Base-by-base conservation (phyloP, 1,284 basidiomycete genomes). In the Cystobasidium slooffiae region DNA sequence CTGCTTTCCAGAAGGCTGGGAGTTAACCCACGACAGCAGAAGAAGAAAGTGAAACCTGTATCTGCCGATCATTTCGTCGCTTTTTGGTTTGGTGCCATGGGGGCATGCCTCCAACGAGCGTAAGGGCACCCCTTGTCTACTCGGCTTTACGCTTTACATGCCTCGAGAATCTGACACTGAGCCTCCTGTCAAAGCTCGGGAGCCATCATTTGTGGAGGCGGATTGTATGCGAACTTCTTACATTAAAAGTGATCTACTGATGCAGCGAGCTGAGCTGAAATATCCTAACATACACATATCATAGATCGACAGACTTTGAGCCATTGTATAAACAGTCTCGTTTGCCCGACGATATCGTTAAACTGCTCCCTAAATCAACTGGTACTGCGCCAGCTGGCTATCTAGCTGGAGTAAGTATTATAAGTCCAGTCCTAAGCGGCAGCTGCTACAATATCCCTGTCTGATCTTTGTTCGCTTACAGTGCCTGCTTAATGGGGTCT, bases 71-170 rank as follows among this genome's bases (percentile, higher is more conserved):
- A 59, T 12, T 69, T 69, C 39, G 68, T 69, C 8, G 68, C 68
- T 0, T 58, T 69, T 31, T 69, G 68, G 68, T 59, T 69, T 24
- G 68, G 68, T 3, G 55, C 55, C 6, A 55, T 69, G 43, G 68
- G 68, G 6, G 56, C 58, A 46, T 69, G 68, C 16, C 31, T 69
- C 14, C 55, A 61, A 20, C 24, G 44, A 8, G 68, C 68, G 68
- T 69, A 61, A 46, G 68, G 47, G 9, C 20, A 3, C 37, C 61
- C 12, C 49, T 63, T 65, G 2, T 20, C 20, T 18, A 46, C 12
- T 18, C 14, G n/a, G 1, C 7, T 49, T 20, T 47, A n/a, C 2
- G 10, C 22, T 20, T 31, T 47, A 31, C 63, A 49, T n/a, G 46
- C 14, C 16, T 18, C 46, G 20, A 39, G 39, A 39, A 3, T 37